Base-by-base conservation (phyloP, 306 rosid species). In the Fragaria iinumae region DNA sequence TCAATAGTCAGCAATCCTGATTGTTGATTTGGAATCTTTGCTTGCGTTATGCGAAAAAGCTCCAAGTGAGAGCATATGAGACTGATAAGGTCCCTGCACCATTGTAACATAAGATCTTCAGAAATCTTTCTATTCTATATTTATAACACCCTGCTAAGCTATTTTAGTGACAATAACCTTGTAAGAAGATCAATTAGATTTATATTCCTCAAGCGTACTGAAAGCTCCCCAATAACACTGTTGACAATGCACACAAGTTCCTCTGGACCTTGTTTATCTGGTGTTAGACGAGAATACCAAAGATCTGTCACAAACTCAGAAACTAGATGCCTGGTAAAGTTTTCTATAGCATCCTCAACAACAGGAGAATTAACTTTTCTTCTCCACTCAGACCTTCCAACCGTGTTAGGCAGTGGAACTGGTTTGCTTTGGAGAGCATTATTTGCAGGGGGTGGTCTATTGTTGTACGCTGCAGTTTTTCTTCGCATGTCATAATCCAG, bases 231-330 rank as follows among this genome's bases (percentile, higher is more conserved):
- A 83, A 96, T 80, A 69, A 84, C 97, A 32, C 90, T 84, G 83
- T 91, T 96, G 16, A 96, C 67, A 69, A 90, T 84, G 79, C 83
- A 81, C 74, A 82, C 91, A 43, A 96, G 83, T 88, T 96, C 99
- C 85, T 92, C 99, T 0, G 99, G 99, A 78, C 87, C 99, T 83
- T 96, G 96, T 85, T 66, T 87, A 77, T 96, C 99, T 23, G 96
- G 99, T 72, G 99, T 96, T 80, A 96, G 69, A 45, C 87, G 87
- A 78, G 96, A 88, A 84, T 96, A 96, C 99, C 99, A 96, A 67
- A 91, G 93, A 82, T 92, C 90, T 36, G 93, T 88, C 75, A 96
- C 92, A 97, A 94, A 96, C 89, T 96, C 99, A 50, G 97, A 89
- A 83, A 92, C 85, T 72, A 96, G 76, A 84, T 91, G 99, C 80